Base-by-base conservation (phyloP, 2,329 filamentous ascomycete genomes). In the Fusarium xylarioides region DNA sequence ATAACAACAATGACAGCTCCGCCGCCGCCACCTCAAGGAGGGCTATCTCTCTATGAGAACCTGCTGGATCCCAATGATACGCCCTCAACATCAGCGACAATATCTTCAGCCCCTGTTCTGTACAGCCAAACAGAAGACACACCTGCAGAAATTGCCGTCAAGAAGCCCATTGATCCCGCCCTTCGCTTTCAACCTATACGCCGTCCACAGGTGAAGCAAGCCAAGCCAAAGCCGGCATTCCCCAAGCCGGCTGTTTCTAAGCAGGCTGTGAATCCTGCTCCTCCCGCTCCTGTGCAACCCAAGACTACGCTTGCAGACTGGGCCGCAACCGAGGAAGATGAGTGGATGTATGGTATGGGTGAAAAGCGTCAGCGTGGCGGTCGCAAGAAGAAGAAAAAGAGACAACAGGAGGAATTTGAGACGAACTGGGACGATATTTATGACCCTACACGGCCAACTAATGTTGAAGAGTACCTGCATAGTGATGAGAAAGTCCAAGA, bases 391-490 rank as follows among this genome's bases (percentile, higher is more conserved):
- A 93, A 93, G 86, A 92, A 89, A 77, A 88, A 90, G 68, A 87
- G 88, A 72, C 85, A 89, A 11, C 47, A 85, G 86, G 52, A 81
- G 18, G 68, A 87, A 35, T 83, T 87, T 57, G 88, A 90, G 80
- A 90, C 89, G n/a, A 91, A 97, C 79, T 98, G 95, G 95, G 93
- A 97, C 80, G 94, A 97, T 80, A 89, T 96, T 30, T 98, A 97
- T 80, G 95, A 97, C 78, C 93, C 94, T 2, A 86, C 92, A 16
- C 86, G 93, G 43, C 95, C 95, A 14, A 97, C 93, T 44, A 95
- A 91, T 74, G 93, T 95, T 55, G 92, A 95, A 62, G 93, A 95
- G 78, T 98, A 96, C 79, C 88, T 93, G 67, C 87, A 91, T 68
- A 96, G 94, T 78, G 94, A 97, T 66, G 95, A 97, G 82, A 92